phyloP scores from a whole-genome alignment of 306 rosid genomes.

The Hippophae gyantsensis region DNA sequence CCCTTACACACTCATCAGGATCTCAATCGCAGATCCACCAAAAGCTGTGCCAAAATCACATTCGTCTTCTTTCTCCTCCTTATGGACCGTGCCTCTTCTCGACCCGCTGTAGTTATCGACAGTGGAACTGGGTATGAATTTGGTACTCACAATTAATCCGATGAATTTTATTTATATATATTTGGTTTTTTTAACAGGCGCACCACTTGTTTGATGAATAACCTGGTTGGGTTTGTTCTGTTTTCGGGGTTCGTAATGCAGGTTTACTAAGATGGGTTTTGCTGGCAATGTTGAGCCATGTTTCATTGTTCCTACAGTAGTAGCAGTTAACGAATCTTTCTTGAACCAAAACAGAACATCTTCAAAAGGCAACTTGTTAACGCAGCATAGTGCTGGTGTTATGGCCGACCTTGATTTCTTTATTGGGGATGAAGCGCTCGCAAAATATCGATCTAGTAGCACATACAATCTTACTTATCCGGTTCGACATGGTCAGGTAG shows the following conservation, averaged over 20 bases:
- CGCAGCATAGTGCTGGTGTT: slow-evolving; percentile 96
- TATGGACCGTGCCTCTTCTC: slow-evolving; percentile 91
- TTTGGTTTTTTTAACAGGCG: background rate
- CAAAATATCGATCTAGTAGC: slow-evolving; percentile 73
- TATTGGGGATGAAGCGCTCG: slow-evolving; percentile 83
- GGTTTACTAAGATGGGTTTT: slow-evolving; percentile 97
- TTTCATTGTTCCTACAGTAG: slow-evolving; percentile 76
- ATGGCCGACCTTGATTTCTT: slow-evolving; percentile 99
- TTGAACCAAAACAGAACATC: slow-evolving; percentile 55
- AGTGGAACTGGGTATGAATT: slow-evolving; percentile 84
- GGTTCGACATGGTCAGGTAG: slow-evolving; percentile 79
- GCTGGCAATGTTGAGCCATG: slow-evolving; percentile 98
- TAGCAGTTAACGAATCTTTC: slow-evolving; percentile 83
- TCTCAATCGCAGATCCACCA: slow-evolving; percentile 77
- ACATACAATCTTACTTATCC: slow-evolving; percentile 81
- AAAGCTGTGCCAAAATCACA: slow-evolving; percentile 4
- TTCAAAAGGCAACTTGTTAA: slow-evolving; percentile 71
- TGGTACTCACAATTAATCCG: background rate
- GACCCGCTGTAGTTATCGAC: slow-evolving; percentile 95
- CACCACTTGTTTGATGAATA: slow-evolving; percentile 16
- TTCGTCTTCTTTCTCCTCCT: slow-evolving; percentile 17
- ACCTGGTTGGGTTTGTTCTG: slow-evolving; percentile 12
- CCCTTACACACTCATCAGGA: slow-evolving; percentile 41
- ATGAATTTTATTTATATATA: no score
- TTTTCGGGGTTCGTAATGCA: slow-evolving; percentile 17